Conservation (phyloP, 768 basidiomycete genomes). For the Mycena olivaceomarginata region DNA sequence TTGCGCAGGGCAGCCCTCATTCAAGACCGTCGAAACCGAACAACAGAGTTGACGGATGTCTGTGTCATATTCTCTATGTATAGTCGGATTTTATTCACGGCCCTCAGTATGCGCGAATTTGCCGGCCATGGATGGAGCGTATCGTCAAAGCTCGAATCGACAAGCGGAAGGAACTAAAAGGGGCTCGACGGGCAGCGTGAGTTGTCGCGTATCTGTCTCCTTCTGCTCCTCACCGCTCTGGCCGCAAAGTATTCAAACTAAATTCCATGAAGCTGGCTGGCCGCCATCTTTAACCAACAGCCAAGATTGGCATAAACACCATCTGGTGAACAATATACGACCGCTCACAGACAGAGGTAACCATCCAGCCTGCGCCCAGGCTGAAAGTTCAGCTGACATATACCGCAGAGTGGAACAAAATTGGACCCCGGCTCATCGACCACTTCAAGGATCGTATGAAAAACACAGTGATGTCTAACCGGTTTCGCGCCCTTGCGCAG, state of each 20-base stretch:
- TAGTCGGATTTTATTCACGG: no score
- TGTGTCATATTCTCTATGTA: not conserved
- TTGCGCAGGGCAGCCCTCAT: not conserved
- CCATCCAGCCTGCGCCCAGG: not conserved
- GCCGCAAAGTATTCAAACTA: slow-evolving; percentile 15
- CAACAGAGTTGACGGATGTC: slow-evolving; percentile 12
- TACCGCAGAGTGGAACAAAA: slow-evolving; percentile 20
- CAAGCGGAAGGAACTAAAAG: not conserved
- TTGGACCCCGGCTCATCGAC: slow-evolving; percentile 8
- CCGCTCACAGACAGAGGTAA: slow-evolving; percentile 28
- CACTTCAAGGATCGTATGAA: not conserved
- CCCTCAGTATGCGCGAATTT: slow-evolving; percentile 4
- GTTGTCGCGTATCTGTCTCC: not conserved
- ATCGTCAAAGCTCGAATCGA: not conserved
- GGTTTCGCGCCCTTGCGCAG: not conserved
- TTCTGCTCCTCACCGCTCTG: not conserved
- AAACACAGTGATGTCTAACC: not conserved
- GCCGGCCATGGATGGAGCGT: slow-evolving; percentile 10
- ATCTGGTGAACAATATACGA: not conserved
- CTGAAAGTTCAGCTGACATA: not conserved
- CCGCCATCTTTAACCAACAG: not conserved
- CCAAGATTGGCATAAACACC: not conserved
- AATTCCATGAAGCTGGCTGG: slow-evolving; percentile 34
- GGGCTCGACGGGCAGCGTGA: slow-evolving; percentile 17
- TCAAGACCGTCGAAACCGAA: slow-evolving; percentile 22